Evolutionary conservation across 306 rosid genomes (phyloP), one percentile per base, ranked within the genome.

Genomic region (Canavalia ensiformis): DNA sequence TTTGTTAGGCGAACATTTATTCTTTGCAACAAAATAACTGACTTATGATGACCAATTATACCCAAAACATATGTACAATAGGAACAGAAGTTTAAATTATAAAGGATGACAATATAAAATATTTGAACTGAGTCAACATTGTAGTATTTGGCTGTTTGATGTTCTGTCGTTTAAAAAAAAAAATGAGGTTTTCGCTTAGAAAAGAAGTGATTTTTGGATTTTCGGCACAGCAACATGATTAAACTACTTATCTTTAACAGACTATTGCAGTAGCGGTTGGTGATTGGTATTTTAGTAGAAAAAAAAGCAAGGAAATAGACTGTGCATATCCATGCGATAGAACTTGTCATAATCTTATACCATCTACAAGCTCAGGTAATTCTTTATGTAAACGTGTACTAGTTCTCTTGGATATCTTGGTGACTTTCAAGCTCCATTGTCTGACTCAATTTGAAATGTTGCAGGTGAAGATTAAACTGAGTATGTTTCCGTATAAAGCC

Each of bases 211-310:
- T 54, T 3, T 31, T 46, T 55, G 13, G 51, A 69, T 74, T 72
- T 65, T 37, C 33, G 47, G 72, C 51, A 49, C 57, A 47, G 63
- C 18, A 4, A 52, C 58, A 62, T 49, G 68, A 33, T 70, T 83
- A 50, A 82, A 31, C 39, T 55, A 10, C 41, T 62, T 37, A 41
- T 81, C 64, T 79, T 72, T 84, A 70, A 44, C 88, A 95, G 99
- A 90, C 94, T 35, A 96, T 93, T 82, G 97, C 97, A 83, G 94
- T 85, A 88, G 85, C 99, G 11, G 97, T 96, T 56, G 98, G 99
- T 51, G 97, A 92, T 83, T 96, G 99, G 99, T 93, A 93, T 79
- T 96, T 96, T 47, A 79, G 90, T 69, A 88, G 97, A 83, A 87
- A 82, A 72, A 78, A 33, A 63, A 84, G 87, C 75, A 93, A 83